phyloP scores from a whole-genome alignment of 768 basidiomycete species.

The Lentinula raphanica region DNA sequence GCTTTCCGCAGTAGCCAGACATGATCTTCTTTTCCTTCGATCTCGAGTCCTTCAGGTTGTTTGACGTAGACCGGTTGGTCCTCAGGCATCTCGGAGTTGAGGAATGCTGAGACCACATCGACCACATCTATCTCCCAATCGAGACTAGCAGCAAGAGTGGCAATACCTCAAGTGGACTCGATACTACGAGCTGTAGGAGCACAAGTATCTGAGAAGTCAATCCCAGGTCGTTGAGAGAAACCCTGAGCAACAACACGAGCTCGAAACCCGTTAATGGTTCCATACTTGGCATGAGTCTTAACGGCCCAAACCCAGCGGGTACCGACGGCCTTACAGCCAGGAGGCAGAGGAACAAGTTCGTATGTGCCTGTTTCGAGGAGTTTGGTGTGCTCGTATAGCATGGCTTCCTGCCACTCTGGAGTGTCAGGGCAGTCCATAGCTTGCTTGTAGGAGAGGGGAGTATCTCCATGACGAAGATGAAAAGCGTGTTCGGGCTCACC shows the following conservation, averaged over 20 bases:
- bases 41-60: not conserved
- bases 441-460: no score
- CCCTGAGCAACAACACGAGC: not conserved
- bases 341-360: not conserved
- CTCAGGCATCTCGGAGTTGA: not conserved
- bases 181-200: not conserved
- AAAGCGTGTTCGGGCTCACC: no score
- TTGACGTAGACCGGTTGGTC: not conserved
- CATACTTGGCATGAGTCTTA: not conserved
- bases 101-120: conserved; percentile 1
- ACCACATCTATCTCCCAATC: not conserved
- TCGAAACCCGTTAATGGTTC: not conserved
- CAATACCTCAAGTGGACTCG: not conserved
- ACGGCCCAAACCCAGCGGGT: not conserved
- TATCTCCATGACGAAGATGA: no score
- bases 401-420: not conserved
- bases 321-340: not conserved
- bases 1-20: not conserved
- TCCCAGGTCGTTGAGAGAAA: not conserved
- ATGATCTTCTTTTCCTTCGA: not conserved
- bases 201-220: not conserved
- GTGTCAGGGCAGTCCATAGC: not conserved
- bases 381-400: not conserved
- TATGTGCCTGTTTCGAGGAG: not conserved
- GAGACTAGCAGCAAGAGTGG: not conserved